Evolutionary conservation across 495 filamentous ascomycete species (phyloP).

Genomic region (Neohortaea acidophila): DNA sequence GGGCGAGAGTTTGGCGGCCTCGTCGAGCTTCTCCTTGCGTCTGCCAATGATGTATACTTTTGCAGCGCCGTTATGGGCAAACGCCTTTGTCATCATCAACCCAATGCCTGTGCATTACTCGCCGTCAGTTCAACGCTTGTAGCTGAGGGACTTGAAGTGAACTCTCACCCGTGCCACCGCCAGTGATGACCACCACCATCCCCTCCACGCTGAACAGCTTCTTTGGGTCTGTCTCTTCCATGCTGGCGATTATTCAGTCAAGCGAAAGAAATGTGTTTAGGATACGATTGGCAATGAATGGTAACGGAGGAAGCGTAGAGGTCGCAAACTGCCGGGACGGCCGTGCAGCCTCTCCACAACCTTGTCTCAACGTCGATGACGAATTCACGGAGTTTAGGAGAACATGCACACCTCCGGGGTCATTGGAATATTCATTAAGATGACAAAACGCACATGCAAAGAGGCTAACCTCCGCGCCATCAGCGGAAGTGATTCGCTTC

Average conservation of each 20-base stretch:
- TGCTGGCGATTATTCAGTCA: slow-evolving; percentile 2
- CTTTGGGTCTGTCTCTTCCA: slow-evolving; percentile 2
- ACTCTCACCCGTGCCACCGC: slow-evolving; percentile 39
- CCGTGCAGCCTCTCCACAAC: no score
- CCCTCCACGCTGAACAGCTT: slow-evolving; percentile 44
- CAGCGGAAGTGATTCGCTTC: no score
- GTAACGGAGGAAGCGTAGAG: no score
- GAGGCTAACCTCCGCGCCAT: no score
- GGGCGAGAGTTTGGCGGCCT: slow-evolving; percentile 26
- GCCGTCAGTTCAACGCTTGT: background rate
- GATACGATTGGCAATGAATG: no score
- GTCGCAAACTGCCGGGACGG: no score
- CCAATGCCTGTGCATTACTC: slow-evolving; percentile 60
- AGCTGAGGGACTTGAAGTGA: background rate
- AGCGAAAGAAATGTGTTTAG: no score
- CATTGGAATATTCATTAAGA: no score
- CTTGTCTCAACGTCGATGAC: no score
- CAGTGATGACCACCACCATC: slow-evolving; percentile 46
- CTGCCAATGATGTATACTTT: slow-evolving; percentile 58
- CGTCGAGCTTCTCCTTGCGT: slow-evolving; percentile 29
- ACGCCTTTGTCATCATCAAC: slow-evolving; percentile 46
- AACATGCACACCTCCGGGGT: no score
- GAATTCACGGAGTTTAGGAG: no score
- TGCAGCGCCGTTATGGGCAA: slow-evolving; percentile 46
- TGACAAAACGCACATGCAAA: no score